Evolutionary conservation across 208 protist species (phyloP), one percentile per base, ranked within the genome.

Genomic region (Wallacemonas collosoma): DNA sequence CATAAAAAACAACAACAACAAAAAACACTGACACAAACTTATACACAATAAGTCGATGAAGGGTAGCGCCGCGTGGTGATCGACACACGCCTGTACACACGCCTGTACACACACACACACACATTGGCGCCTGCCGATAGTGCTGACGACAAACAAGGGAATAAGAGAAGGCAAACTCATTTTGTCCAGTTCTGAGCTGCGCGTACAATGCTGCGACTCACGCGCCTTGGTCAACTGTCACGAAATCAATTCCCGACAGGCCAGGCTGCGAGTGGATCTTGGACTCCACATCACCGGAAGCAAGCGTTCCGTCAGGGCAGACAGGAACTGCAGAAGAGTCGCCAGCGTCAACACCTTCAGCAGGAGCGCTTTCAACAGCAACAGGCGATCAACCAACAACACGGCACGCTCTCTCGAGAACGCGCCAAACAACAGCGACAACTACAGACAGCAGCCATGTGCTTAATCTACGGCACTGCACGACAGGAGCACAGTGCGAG

Each of bases 241-340:
- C 3, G 60, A 45, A 72, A 58, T 38, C 36, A 38, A 41, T 62
- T 62, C 8, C 56, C 7, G 15, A 15, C 17, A 4, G 41, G 65
- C 53, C 14, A 53, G 45, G 45, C 45, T 35, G 68, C 53, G 15
- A 68, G 14, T 26, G 63, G 67, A 6, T 36, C 47, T 26, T 68
- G 75, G 43, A 39, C 71, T 11, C 62, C 81, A 7, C 73, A 73
- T 60, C 64, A 75, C 15, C 62, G 50, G 15, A 93, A 93, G 54
- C 90, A 91, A 38, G 54, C 50, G 26, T 74, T 67, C 51, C 87
- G 90, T 12, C 80, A 82, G 62, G 70, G 86, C 14, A 90, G 82
- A 53, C 26, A 2, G 3, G 80, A 85, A 0, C 67, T 93, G 45
- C 72, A 86, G 60, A n/a, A 68, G n/a, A 82, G 77, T 44, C 81